phyloP scores from a whole-genome alignment of 2,329 filamentous ascomycete species.

The Corniculantispora saksenae region DNA sequence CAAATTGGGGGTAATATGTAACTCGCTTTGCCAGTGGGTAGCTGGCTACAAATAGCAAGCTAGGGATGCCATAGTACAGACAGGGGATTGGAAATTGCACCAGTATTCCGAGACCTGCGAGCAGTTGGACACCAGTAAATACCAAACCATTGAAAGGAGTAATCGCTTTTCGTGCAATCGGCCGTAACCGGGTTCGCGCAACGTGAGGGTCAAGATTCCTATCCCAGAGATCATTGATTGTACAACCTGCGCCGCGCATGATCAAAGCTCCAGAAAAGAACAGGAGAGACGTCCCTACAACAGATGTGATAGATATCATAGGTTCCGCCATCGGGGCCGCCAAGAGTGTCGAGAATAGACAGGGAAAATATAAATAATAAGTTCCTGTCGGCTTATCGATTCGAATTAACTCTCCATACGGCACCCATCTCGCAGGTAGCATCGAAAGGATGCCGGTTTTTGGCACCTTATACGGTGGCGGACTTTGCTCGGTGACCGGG shows the following conservation, averaged over 20 bases:
- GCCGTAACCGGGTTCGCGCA: constrained; percentile 71
- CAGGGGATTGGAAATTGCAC: constrained; percentile 74
- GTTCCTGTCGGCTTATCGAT: constrained; percentile 80
- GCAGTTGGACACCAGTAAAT: constrained; percentile 73
- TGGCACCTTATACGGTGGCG: constrained; percentile 63
- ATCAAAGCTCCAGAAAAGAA: constrained; percentile 78
- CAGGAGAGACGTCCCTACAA: constrained; percentile 65
- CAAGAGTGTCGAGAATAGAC: constrained; percentile 79
- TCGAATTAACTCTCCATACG: constrained; percentile 65
- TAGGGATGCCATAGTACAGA: constrained; percentile 76
- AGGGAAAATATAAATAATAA: constrained; percentile 84
- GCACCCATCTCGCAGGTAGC: constrained; percentile 64
- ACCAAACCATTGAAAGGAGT: constrained; percentile 69
- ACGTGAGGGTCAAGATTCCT: constrained; percentile 83
- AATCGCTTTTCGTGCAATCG: constrained; percentile 78
- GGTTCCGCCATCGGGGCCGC: constrained; percentile 70
- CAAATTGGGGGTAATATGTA: constrained; percentile 83
- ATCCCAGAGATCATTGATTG: constrained; percentile 90
- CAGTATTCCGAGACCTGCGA: constrained; percentile 71
- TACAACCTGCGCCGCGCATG: constrained; percentile 86
- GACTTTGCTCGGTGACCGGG: neutral
- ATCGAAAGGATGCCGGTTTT: constrained; percentile 68
- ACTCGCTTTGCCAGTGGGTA: constrained; percentile 86
- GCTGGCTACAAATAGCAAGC: constrained; percentile 68
- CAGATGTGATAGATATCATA: constrained; percentile 58